Conservation (phyloP, 768 basidiomycete species). For the Lactifluus volemus region DNA sequence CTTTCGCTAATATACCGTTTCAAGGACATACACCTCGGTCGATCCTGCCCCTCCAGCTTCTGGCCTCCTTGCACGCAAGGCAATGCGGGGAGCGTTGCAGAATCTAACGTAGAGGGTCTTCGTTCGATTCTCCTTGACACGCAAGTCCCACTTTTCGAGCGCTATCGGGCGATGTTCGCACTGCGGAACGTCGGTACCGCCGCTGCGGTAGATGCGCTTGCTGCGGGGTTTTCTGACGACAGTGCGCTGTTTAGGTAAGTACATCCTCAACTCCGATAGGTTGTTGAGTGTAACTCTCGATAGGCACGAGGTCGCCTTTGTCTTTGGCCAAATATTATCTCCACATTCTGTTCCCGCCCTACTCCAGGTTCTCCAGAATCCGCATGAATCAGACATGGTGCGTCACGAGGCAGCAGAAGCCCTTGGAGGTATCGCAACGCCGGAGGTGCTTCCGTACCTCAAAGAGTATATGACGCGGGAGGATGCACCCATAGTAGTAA, state of each 20-base stretch:
- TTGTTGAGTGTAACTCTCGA: background rate
- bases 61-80: slow-evolving; percentile 44
- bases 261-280: background rate
- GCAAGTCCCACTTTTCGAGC: slow-evolving; percentile 69
- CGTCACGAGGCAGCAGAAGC: slow-evolving; percentile 98
- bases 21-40: slow-evolving; percentile 69
- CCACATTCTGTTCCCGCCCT: slow-evolving; percentile 82
- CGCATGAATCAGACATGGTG: slow-evolving; percentile 87
- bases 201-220: slow-evolving; percentile 82
- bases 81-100: slow-evolving; percentile 43
- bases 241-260: slow-evolving; percentile 89
- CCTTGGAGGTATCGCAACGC: slow-evolving; percentile 92
- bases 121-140: slow-evolving; percentile 56
- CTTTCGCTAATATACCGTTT: background rate
- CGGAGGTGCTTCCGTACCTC: slow-evolving; percentile 81
- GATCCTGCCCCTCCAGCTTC: slow-evolving; percentile 85
- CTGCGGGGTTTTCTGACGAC: slow-evolving; percentile 81
- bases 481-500: slow-evolving; percentile 82
- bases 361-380: slow-evolving; percentile 63
- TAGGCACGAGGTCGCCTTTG: slow-evolving; percentile 97
- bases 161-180: slow-evolving; percentile 98
- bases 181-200: slow-evolving; percentile 86
- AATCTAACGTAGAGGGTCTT: slow-evolving; percentile 44
- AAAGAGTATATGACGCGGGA: slow-evolving; percentile 73
- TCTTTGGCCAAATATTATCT: slow-evolving; percentile 92